Percentiles rank a stretch among this genome's conserved stretches.
phyloP scores from a whole-genome alignment of 1,284 basidiomycete genomes.

The Pseudozyma flocculosa region DNA sequence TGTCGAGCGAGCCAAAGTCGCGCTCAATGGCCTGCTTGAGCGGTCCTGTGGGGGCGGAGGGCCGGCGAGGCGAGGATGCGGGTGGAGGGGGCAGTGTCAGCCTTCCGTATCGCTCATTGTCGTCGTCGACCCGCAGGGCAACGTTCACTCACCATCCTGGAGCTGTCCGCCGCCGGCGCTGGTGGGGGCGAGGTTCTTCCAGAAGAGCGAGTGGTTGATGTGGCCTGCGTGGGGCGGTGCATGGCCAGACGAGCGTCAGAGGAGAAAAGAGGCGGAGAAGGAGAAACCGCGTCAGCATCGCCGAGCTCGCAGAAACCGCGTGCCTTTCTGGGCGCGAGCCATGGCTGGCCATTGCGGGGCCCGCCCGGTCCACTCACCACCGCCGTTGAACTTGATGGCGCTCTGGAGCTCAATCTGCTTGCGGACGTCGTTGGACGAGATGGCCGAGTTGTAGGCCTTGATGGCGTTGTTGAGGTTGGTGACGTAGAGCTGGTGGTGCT shows the following conservation, averaged over 20 bases:
- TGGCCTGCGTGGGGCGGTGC: too few relatives aligned
- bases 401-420: slow-evolving; percentile 81
- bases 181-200: slow-evolving; percentile 74
- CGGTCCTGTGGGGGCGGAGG: slow-evolving; percentile 61
- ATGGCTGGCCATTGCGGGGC: too few relatives aligned
- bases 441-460: slow-evolving; percentile 71
- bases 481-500: slow-evolving; percentile 73
- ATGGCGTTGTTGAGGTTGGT: slow-evolving; percentile 69
- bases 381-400: slow-evolving; percentile 88
- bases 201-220: slow-evolving; percentile 88
- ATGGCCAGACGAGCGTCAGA: background rate
- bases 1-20: slow-evolving; percentile 81
- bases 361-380: slow-evolving; percentile 72
- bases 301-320: background rate
- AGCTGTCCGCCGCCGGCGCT: slow-evolving; percentile 65
- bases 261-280: background rate
- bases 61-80: slow-evolving; percentile 1
- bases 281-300: background rate
- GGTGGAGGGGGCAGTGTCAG: background rate
- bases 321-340: too few relatives aligned
- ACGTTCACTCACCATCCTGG: slow-evolving; percentile 56
- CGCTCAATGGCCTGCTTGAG: slow-evolving; percentile 78
- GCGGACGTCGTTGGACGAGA: slow-evolving; percentile 67
- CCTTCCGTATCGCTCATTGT: too few relatives aligned
- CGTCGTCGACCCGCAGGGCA: too few relatives aligned